Evolutionary conservation across 805 yeast genomes (phyloP), one percentile per base, ranked within the genome.

Genomic region (Lipomyces japonicus): DNA sequence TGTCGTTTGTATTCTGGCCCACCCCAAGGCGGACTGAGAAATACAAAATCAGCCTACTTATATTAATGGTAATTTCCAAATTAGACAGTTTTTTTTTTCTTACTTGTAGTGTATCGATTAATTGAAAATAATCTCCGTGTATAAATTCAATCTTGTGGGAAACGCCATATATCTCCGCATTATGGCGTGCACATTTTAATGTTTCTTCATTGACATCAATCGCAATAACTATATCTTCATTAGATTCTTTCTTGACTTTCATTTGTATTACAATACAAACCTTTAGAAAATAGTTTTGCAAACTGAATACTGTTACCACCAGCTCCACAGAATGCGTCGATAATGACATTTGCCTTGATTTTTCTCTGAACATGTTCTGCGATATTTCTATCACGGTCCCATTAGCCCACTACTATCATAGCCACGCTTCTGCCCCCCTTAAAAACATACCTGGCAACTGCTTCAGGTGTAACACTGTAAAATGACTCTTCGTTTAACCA

Each of bases 1-100:
- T 40, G 24, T 3, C 26, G 30, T 10, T 43, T 22, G 42, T 61
- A 61, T 7, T 24, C 28, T 5, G 63, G 63, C 1, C 61, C 95
- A 30, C 93, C 95, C 95, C 95, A 86, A 0, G 95, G 95, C 1
- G 95, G 95, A 1, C 91, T 83, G n/a, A 80, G 75, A 67, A 84
- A 86, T 7, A 79, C 72, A 44, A 81, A 71, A 58, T 81, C 86
- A 34, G 77, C 73, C 37, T 32, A 38, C 30, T 31, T 2, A 16
- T 4, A 14, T 36, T 6, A 4, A 3, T 23, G 34, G 25, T 25
- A 16, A 2, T n/a, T 3, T 1, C 23, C 18, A 12, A 22, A n/a
- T 22, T 14, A 4, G 7, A 18, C 63, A 61, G 4, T 60, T 6
- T 38, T 9, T 3, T 3, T 10, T 54, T 74, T 75, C 22, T 23